A percentile compares a stretch with the other conserved stretches of the same genome.
Conservation (phyloP, 2,329 filamentous ascomycete species). For the Claviceps capensis region DNA sequence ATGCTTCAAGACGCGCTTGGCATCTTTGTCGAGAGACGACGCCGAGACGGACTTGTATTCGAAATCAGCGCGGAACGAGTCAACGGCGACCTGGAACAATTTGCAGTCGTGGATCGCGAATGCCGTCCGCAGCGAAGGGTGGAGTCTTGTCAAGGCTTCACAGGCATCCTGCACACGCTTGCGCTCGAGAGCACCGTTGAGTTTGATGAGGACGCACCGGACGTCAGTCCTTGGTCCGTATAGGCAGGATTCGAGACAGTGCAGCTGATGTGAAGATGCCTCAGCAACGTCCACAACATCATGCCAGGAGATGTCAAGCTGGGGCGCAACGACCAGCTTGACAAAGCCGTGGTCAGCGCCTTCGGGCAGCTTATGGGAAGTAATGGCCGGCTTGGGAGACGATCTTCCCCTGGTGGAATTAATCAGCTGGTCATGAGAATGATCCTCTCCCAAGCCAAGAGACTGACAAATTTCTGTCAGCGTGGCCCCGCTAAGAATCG, state of each 20-base stretch:
- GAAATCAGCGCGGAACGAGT: constrained; percentile 29
- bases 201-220: constrained; percentile 33
- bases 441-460: constrained; percentile 8
- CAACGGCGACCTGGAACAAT: constrained; percentile 35
- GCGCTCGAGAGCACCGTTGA: constrained; percentile 28
- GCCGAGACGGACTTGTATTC: constrained; percentile 26
- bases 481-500: constrained; percentile 26
- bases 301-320: constrained; percentile 26
- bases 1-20: constrained; percentile 28
- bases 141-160: constrained; percentile 27
- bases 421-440: not conserved
- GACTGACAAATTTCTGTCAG: constrained; percentile 33
- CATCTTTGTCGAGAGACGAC: constrained; percentile 24
- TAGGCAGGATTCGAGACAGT: constrained; percentile 34
- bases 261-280: constrained; percentile 33
- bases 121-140: constrained; percentile 39
- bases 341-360: constrained; percentile 21
- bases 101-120: constrained; percentile 34
- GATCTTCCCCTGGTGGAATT: not conserved
- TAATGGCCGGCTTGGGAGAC: constrained; percentile 4
- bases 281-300: constrained; percentile 34
- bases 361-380: constrained; percentile 4
- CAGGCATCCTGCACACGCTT: constrained; percentile 34
- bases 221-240: constrained; percentile 29
- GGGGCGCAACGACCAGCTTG: constrained; percentile 26